Base-by-base conservation (phyloP, 805 yeast species). In the Hyphopichia homilentoma region DNA sequence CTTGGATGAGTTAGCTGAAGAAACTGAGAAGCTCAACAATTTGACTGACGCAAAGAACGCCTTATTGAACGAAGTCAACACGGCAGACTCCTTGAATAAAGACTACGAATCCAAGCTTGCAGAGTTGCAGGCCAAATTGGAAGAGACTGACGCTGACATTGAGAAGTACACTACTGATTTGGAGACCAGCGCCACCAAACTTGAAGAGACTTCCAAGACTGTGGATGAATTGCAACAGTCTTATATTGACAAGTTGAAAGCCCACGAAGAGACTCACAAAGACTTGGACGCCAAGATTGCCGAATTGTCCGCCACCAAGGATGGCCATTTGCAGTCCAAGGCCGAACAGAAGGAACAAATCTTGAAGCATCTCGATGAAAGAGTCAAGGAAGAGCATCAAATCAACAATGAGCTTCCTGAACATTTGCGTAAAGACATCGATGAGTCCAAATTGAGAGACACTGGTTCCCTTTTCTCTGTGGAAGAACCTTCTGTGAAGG, bases 341-440 rank as follows among this genome's bases (percentile, higher is more conserved):
- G 49, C 50, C 3, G 32, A 50, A 19, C 60, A 68, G 39, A 51
- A 60, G 43, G 46, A 57, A 25, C 61, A 54, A 21, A 65, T 66
- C 35, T 44, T 48, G 36, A 35, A 35, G 11, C 49, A 47, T 5
- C 41, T 65, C 21, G 61, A 59, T 16, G 54, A 55, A 19, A 48
- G 51, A 42, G 65, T 66, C 57, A 75, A 55, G 30, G 73, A 70
- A 31, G 75, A 68, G 43, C 68, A 62, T 45, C 62, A 59, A 34
- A 70, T 75, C 44, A 73, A 74, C 44, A 49, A 43, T 9, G 70
- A 63, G 35, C 64, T 72, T 39, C 81, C 81, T 8, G 77, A 70
- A 30, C 81, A 75, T 52, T 58, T 75, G 46, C 64, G 59, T 38
- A 50, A 36, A 12, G 53, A 54, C 4, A 44, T 66, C 9, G 54